phyloP scores from a whole-genome alignment of 805 yeast species.

The Yamadazyma phyllophila region DNA sequence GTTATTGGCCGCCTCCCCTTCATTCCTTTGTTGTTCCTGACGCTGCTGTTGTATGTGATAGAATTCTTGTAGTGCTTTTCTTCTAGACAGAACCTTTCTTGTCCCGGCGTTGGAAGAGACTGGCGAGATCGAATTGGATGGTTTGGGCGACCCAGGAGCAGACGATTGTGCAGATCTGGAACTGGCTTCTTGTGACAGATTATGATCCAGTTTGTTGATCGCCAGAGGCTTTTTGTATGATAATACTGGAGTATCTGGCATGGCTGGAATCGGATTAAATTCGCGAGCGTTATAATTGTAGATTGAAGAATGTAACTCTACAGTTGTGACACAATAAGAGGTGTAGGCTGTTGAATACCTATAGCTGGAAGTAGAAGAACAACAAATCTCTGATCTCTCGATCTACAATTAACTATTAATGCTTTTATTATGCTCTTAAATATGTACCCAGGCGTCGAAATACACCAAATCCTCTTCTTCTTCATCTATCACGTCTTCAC shows the following conservation, averaged over 20 bases:
- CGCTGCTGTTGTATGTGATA: slow-evolving; percentile 26
- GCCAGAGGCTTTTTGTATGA: slow-evolving; percentile 27
- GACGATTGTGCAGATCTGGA: not conserved
- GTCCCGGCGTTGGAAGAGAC: slow-evolving; percentile 8
- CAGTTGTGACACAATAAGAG: too few relatives aligned
- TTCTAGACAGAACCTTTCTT: slow-evolving; percentile 36
- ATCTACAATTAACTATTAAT: not conserved
- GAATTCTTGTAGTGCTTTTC: slow-evolving; percentile 43
- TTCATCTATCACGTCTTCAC: slow-evolving; percentile 16
- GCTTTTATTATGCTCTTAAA: not conserved
- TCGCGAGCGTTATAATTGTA: slow-evolving; percentile 3
- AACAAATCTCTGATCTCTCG: too few relatives aligned
- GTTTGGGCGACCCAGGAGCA: not conserved
- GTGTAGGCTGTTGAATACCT: too few relatives aligned
- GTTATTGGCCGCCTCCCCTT: not conserved
- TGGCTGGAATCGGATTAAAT: not conserved
- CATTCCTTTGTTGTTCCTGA: slow-evolving; percentile 12
- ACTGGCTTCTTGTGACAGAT: not conserved
- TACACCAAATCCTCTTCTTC: slow-evolving; percentile 16
- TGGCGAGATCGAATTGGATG: slow-evolving; percentile 2
- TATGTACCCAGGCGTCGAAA: slow-evolving; percentile 17
- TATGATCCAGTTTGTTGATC: not conserved
- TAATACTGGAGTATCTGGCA: slow-evolving; percentile 18
- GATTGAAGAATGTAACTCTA: too few relatives aligned
- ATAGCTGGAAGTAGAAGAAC: too few relatives aligned